phyloP scores from a whole-genome alignment of 2,329 filamentous ascomycete species.

The Arthrinium phaeospermum region DNA sequence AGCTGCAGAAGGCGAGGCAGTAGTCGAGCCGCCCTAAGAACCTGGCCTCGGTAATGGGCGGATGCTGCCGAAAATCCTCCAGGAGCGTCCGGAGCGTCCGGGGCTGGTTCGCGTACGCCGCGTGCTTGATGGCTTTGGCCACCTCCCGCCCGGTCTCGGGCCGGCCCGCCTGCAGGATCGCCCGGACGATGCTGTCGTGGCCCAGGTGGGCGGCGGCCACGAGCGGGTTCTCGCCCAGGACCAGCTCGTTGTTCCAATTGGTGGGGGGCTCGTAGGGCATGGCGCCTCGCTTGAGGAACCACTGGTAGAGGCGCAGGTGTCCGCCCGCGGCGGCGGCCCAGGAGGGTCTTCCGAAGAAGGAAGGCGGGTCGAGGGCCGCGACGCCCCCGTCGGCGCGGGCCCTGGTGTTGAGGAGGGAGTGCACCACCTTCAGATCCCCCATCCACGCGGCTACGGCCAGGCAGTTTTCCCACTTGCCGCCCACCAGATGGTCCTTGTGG shows the following conservation, averaged over 20 bases:
- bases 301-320: neutral
- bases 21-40: neutral
- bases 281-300: neutral
- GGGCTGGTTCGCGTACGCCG: neutral
- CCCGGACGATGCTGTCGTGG: constrained; percentile 4
- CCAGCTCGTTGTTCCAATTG: neutral
- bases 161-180: neutral
- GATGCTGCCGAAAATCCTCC: neutral
- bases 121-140: neutral
- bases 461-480: neutral
- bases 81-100: neutral
- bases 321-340: neutral
- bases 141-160: too few species aligned
- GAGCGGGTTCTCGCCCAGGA: neutral
- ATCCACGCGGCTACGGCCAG: constrained; percentile 7
- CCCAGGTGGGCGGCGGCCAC: neutral
- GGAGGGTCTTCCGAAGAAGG: neutral
- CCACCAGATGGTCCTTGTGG: neutral
- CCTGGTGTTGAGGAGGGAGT: neutral
- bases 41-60: neutral
- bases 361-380: neutral
- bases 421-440: neutral
- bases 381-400: neutral
- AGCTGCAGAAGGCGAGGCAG: neutral
- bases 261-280: neutral